Evolutionary conservation across 2,329 filamentous ascomycete species (phyloP).

Genomic region (Leptosphaerulina australis): DNA sequence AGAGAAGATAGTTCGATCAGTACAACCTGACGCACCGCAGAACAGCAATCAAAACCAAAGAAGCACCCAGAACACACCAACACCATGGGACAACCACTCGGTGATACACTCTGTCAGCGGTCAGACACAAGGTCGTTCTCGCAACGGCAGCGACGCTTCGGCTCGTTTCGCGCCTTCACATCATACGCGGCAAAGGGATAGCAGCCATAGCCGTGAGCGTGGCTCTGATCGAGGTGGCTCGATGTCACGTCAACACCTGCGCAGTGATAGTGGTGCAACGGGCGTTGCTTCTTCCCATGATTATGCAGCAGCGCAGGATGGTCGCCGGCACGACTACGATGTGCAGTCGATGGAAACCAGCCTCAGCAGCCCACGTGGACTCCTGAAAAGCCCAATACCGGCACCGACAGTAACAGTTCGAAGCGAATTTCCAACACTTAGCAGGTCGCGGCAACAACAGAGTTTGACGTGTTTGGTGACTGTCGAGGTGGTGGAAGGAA

Average conservation of each 20-base stretch:
- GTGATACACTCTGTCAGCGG: conserved; percentile 53
- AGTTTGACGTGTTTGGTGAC: conserved; percentile 93
- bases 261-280: conserved; percentile 80
- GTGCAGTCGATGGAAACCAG: conserved; percentile 94
- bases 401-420: conserved; percentile 90
- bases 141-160: conserved; percentile 44
- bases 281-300: conserved; percentile 75
- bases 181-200: conserved; percentile 42
- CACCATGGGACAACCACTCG: conserved; percentile 69
- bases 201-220: conserved; percentile 49
- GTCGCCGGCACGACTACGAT: conserved; percentile 89
- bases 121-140: conserved; percentile 51
- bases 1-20: conserved; percentile 95
- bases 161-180: conserved; percentile 37
- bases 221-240: conserved; percentile 49
- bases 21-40: conserved; percentile 65
- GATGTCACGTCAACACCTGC: conserved; percentile 61
- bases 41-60: conserved; percentile 39
- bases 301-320: conserved; percentile 76
- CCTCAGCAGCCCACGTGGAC: conserved; percentile 71
- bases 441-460: conserved; percentile 88
- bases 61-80: conserved; percentile 63
- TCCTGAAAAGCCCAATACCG: conserved; percentile 85
- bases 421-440: conserved; percentile 96
- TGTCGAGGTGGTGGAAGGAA: conserved; percentile 89